Evolutionary conservation across 345 rosid genomes (phyloP), one percentile per base, ranked within the genome.

Genomic region (Tarenaya hassleriana): DNA sequence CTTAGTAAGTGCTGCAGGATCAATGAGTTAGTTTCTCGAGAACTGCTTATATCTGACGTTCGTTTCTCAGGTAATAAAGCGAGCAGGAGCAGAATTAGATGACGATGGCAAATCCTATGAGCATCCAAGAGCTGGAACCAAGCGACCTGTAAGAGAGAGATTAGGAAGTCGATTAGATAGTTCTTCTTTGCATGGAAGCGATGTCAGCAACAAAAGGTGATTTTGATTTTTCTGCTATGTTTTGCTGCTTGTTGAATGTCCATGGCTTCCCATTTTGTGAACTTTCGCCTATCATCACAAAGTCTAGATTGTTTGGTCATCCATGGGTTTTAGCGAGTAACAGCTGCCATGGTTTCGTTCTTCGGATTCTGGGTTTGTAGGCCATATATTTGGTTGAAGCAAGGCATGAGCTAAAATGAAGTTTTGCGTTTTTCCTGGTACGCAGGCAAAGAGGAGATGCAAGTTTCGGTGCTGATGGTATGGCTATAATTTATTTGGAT

Each of bases 81-180:
- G 86, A 72, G 70, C 71, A 35, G 80, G 71, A 44, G 34, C 53
- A 50, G 70, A 66, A 32, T 58, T 84, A 4, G 75, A 73, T 35
- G 63, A 16, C 50, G 71, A 55, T 10, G 68, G 50, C 7, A 55
- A 47, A 41, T 57, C 63, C 34, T 79, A 66, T 60, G 68, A 70
- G 34, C 48, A 50, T 51, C 75, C 74, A 3, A 52, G 64, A 39
- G 45, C 69, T 47, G 95, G 94, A 41, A 73, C 60, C 29, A 92
- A 92, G 75, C 84, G 96, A 29, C 81, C 96, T 20, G 73, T 79
- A 1, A 85, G 84, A 70, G 98, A 92, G 43, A 78, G 98, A 60
- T 63, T 92, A 67, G 96, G 96, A 19, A 59, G 68, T 48, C 71
- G 43, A 70, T 50, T 56, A 10, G 94, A 78, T 56, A 14, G 55